phyloP scores from a whole-genome alignment of 2,329 filamentous ascomycete genomes.

The Aureobasidium musti region DNA sequence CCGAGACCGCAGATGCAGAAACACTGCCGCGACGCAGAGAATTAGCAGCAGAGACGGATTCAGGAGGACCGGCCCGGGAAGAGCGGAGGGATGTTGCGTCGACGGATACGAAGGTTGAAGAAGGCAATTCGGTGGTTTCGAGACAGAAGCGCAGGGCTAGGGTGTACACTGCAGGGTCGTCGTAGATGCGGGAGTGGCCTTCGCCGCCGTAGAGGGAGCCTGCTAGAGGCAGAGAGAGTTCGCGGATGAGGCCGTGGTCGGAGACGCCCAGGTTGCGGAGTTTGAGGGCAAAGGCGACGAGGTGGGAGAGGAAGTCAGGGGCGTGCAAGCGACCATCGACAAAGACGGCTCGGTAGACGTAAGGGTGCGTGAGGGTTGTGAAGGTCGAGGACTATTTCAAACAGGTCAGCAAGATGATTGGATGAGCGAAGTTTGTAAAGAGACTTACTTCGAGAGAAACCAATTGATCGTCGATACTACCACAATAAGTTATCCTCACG shows the following conservation, averaged over 20 bases:
- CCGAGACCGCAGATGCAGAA: slow-evolving; percentile 34
- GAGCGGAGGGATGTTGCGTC: not conserved
- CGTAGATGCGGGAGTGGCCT: slow-evolving; percentile 90
- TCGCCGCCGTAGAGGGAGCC: slow-evolving; percentile 90
- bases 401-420: not conserved
- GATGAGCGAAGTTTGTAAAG: not conserved
- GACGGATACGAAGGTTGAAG: not conserved
- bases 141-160: slow-evolving; percentile 52
- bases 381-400: slow-evolving; percentile 72
- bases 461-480: slow-evolving; percentile 95
- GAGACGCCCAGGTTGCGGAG: slow-evolving; percentile 89
- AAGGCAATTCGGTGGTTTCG: slow-evolving; percentile 46
- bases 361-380: slow-evolving; percentile 80
- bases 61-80: slow-evolving; percentile 37
- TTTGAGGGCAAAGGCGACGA: slow-evolving; percentile 91
- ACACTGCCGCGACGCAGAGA: slow-evolving; percentile 40
- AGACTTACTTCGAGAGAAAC: slow-evolving; percentile 78
- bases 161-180: slow-evolving; percentile 82
- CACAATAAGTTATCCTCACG: slow-evolving; percentile 81
- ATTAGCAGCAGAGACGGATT: slow-evolving; percentile 39
- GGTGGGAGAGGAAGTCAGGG: slow-evolving; percentile 88
- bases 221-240: slow-evolving; percentile 83
- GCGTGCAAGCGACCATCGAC: slow-evolving; percentile 90
- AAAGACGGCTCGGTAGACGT: slow-evolving; percentile 94
- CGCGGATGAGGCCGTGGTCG: slow-evolving; percentile 89